Base-by-base conservation (phyloP, 2,329 filamentous ascomycete species). In the Arthrobotrys entomopaga region DNA sequence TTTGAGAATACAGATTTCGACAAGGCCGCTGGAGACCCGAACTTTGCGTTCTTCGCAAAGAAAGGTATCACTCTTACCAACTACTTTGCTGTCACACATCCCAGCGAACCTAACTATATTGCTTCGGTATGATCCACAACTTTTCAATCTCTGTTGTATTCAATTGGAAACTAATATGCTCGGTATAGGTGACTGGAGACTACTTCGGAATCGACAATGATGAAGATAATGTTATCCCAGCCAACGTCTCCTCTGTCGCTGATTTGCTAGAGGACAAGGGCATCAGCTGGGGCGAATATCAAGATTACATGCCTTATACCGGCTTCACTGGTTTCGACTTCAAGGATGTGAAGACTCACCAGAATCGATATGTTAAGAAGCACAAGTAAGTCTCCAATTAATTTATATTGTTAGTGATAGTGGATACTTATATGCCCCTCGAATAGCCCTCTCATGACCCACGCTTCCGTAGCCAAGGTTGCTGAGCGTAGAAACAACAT, bases 321-420 rank as follows among this genome's bases (percentile, higher is more conserved):
- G 91, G 91, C 11, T 94, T 87, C 81, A 85, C 91, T 80, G 91
- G 90, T 22, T 81, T 81, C 40, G 83, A 82, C 0, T 91, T 84
- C 80, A 84, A 87, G 65, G 92, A 92, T 81, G 87, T 87, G 76
- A 75, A 87, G 77, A 91, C 86, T 1, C 86, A 86, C 29, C 85
- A 86, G 56, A 91, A 93, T 78, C 87, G 90, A 82, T 95, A 95
- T 80, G 91, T 94, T 6, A 88, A 92, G 79, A 94, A 95, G 83
- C 91, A 95, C 83, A 92, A 93, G 80, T 85, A 83, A 50, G 82
- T 79, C 15, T 26, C 13, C n/a, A 15, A 19, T 42, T 42, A 3
- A 6, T 24, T 15, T 54, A 46, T 50, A 50, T 5, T 19, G 20
- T 20, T 19, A 5, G 4, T 49, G 3, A 20, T 2, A 50, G 22